Evolutionary conservation across 2,329 filamentous ascomycete genomes (phyloP), one percentile per base, ranked within the genome.

Genomic region (Aspergillus nomiae): DNA sequence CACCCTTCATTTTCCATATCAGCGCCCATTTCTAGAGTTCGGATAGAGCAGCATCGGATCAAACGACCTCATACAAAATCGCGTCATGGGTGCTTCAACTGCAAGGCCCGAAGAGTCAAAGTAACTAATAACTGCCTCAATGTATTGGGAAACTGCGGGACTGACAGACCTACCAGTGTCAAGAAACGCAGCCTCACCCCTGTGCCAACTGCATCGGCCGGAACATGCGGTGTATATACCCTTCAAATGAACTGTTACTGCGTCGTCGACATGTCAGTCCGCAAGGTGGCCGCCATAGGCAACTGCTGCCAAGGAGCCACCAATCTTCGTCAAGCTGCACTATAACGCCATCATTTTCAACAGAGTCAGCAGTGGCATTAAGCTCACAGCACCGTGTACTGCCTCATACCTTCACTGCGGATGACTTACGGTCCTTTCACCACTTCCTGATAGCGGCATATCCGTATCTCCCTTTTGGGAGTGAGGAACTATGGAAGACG

Each of bases 401-500:
- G 19, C n/a, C 16, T 21, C 51, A 54, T 3, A 24, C 30, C 28
- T 84, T 83, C 63, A 76, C 75, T 38, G 68, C 77, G 19, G 72
- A 81, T 38, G 83, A 86, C 61, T 77, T 86, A 71, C 77, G 81
- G 24, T 83, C 84, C 71, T 85, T 85, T 66, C 82, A 84, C 58
- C 83, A 86, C 65, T 86, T 85, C 65, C 65, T 86, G 10, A 73
- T 82, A 6, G 72, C 78, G 9, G 83, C 83, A 2, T 87, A 87
- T 69, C 89, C 89, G 2, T 85, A 88, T 73, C 82, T 90, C 28
- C 88, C 89, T 0, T 76, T 90, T 21, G 88, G 87, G 46, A 87
- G 88, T 64, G 87, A 91, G 66, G 80, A 83, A 9, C 81, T 90
- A 16, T 92, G 89, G 89, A 86, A 86, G 8, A 87, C 88, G 30